Evolutionary conservation across 1,284 basidiomycete genomes (phyloP).

Genomic region (Tetrapyrgos nigripes): DNA sequence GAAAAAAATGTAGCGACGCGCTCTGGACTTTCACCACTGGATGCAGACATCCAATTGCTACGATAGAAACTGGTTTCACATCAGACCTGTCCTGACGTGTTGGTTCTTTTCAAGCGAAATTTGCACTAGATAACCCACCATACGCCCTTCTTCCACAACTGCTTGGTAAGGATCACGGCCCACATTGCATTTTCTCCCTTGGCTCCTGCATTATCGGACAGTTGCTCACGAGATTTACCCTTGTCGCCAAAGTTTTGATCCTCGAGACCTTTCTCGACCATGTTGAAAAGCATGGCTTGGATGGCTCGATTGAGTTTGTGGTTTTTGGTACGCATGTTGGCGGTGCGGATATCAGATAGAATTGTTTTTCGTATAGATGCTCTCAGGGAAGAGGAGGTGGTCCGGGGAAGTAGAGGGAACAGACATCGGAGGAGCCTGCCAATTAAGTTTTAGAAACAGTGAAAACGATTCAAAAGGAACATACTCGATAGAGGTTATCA

Average conservation of each 20-base stretch:
- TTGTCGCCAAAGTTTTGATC: conserved; percentile 81
- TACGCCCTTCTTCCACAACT: conserved; percentile 93
- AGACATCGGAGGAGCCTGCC: conserved; percentile 86
- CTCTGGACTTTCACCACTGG: conserved; percentile 95
- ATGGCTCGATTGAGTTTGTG: conserved; percentile 97
- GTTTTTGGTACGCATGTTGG: conserved; percentile 90
- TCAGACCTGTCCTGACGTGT: conserved; percentile 68
- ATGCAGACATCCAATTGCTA: conserved; percentile 93
- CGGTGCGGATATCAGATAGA: conserved; percentile 92
- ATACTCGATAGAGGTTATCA: conserved; percentile 91
- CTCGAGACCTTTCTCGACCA: conserved; percentile 93
- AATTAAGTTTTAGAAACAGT: conserved; percentile 11
- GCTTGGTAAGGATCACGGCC: conserved; percentile 94
- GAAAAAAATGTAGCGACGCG: conserved; percentile 97
- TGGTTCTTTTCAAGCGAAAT: background rate
- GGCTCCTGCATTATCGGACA: conserved; percentile 47
- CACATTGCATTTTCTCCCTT: conserved; percentile 93
- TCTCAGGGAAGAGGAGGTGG: conserved; percentile 85
- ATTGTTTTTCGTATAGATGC: conserved; percentile 94
- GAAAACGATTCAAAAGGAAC: conserved; percentile 35
- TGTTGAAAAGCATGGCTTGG: conserved; percentile 94
- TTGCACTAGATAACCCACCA: conserved; percentile 62
- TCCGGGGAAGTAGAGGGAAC: conserved; percentile 93
- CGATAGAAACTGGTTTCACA: conserved; percentile 92
- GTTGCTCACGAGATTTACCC: conserved; percentile 63